Evolutionary conservation across 2,329 filamentous ascomycete genomes (phyloP), one percentile per base, ranked within the genome.

Genomic region (Sphaceloma murrayae): DNA sequence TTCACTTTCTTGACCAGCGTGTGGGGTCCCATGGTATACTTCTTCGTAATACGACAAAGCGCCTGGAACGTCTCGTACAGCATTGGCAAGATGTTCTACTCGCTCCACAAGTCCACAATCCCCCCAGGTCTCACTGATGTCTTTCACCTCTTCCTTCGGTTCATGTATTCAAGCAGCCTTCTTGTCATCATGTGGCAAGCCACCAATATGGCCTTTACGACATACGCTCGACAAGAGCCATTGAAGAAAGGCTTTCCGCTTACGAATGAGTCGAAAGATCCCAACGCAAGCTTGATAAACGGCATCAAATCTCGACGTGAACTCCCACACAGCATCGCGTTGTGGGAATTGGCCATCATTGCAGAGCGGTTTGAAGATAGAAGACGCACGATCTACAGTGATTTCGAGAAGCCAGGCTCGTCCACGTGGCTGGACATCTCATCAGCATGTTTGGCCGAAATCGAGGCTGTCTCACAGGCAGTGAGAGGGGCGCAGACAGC

Each of bases 321-420:
- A 6, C 70, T 84, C 7, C 78, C 85, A 48, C 80, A 84, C 74
- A 74, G 78, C 1, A 94, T 93, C 60, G 88, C 89, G 11, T 82
- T 94, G 62, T 94, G 88, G 88, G 89, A 96, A 58, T 69, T 95
- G 19, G 77, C 78, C 21, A 72, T 85, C 46, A 94, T 95, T 53
- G 80, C 84, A 27, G 75, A 82, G 46, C 74, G 77, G 44, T 88
- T 83, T 50, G 72, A 80, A 11, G 72, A 77, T n/a, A 78, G 87
- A 24, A 77, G 89, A 43, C 84, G 82, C 60, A 76, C 78, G 14
- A 85, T 96, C 45, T 95, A 85, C 62, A 77, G 80, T 47, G 89
- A 96, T 53, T 84, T 94, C 49, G 85, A 94, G 53, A 82, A 87
- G 48, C 77, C 39, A 30, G 82, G 81, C 33, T 85, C 82, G 0